Evolutionary conservation across 1,284 basidiomycete species (phyloP), one percentile per base, ranked within the genome.

Genomic region (Kwoniella shivajii): DNA sequence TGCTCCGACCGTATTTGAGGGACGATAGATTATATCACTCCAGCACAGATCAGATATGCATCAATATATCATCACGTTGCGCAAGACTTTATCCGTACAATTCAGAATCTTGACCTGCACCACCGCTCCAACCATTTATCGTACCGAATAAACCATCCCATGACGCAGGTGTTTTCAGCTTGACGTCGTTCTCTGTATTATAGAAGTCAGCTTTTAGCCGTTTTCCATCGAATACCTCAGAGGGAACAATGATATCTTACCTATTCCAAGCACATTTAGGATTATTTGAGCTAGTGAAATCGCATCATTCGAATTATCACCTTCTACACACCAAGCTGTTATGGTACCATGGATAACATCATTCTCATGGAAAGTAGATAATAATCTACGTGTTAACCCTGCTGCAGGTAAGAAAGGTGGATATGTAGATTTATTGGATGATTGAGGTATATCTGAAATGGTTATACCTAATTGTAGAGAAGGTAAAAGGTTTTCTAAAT

Each of bases 301-400:
- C 0, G 89, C 88, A 70, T 91, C 89, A 13, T 74, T 80, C 54
- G 86, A 80, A 67, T 91, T 91, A 70, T 91, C 89, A 2, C 88
- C 89, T 69, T 91, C 89, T 29, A 84, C 82, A 41, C 81, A 75
- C 85, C 85, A 88, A 18, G 79, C 70, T 39, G 74, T 57, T 0
- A 86, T 80, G 1, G 67, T 61, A 9, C 69, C 75, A 27, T 74
- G 71, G 2, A 27, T 14, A 6, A 11, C 47, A 9, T 57, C 13
- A 22, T 38, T 30, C 5, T 44, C 57, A 2, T 59, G 45, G 1
- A 79, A 54, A 1, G 85, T 82, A 0, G 81, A 80, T 6, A 90
- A 77, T 42, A 90, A 78, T 26, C 87, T 82, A 24, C 84, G 81
- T 0, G 87, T 85, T 18, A 90, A 79, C 0, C 89, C 89, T 27